Evolutionary conservation across 495 filamentous ascomycete genomes (phyloP), one percentile per base, ranked within the genome.

Genomic region (Penicillium odoratum): DNA sequence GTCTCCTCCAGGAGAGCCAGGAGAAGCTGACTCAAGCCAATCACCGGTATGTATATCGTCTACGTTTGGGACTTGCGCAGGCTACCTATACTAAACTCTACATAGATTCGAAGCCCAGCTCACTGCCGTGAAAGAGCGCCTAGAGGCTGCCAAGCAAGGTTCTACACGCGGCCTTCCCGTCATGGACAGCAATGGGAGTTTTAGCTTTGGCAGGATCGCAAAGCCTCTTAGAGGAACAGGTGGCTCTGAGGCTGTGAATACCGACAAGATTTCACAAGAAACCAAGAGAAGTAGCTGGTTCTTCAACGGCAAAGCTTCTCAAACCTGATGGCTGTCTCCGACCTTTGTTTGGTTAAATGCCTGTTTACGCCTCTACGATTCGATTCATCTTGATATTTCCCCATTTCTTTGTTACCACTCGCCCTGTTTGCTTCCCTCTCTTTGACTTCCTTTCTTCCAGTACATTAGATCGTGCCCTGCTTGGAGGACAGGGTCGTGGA

Each of bases 181-280:
- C 44, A 81, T 86, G 48, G 81, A 82, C 52, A 71, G 81, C 55
- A 69, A 73, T 59, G 81, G 82, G 57, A 84, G 83, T 60, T 92
- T 95, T 74, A 91, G 80, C 71, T 90, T 94, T 68, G 83, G 83
- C 54, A 83, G 83, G 57, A 98, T 98, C 67, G 94, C 93, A 51
- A 98, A 98, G 74, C 94, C 94, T n/a, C 81, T 98, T 21, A 85
- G 94, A 57, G 94, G 94, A 46, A 94, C 93, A 55, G 94, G 94
- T 31, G 83, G 80, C 50, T 78, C 72, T 56, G 75, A 71, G 53
- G 61, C 70, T 36, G 43, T 60, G 58, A 67, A 69, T 51, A 50
- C 63, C 57, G 58, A 56, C 13, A 40, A 40, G 38, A 40, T 16
- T 4, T 72, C 73, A 55, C 79, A 80, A 63, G 78, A 80, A 63